Evolutionary conservation across 176 grass and related monocot species (phyloP).

Genomic region (Triticum turgidum): DNA sequence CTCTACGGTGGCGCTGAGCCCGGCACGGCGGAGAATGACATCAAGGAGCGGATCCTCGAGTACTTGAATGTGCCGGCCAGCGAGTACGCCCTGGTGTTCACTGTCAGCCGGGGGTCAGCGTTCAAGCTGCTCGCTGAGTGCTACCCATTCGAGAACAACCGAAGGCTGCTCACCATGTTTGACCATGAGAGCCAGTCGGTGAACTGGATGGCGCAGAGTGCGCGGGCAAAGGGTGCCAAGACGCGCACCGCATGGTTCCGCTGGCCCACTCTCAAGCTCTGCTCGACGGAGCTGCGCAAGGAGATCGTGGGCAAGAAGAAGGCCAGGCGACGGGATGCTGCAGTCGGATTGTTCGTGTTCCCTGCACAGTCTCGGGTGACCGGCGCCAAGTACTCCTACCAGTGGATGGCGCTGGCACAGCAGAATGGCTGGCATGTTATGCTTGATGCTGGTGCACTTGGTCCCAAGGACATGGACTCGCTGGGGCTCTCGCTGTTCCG

Average conservation of each 20-base stretch:
- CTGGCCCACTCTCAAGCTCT: slow-evolving; percentile 88
- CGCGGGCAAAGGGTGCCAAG: slow-evolving; percentile 87
- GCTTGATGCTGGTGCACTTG: slow-evolving; percentile 92
- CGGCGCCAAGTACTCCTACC: slow-evolving; percentile 96
- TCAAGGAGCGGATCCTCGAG: slow-evolving; percentile 89
- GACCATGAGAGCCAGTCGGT: slow-evolving; percentile 99
- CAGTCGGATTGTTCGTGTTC: slow-evolving; percentile 86
- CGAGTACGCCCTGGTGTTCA: slow-evolving; percentile 91
- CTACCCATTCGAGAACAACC: slow-evolving; percentile 92
- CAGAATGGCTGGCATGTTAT: slow-evolving; percentile 99
- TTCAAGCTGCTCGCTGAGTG: slow-evolving; percentile 87
- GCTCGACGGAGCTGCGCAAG: slow-evolving; percentile 85
- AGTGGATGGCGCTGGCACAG: slow-evolving; percentile 98
- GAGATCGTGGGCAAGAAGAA: slow-evolving; percentile 80
- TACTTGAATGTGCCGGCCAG: slow-evolving; percentile 90
- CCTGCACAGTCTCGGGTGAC: slow-evolving; percentile 96
- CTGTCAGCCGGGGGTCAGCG: slow-evolving; percentile 82
- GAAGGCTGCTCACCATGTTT: slow-evolving; percentile 96
- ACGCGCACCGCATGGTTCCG: slow-evolving; percentile 72
- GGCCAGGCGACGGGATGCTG: slow-evolving; percentile 63
- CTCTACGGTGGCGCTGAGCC: slow-evolving; percentile 71
- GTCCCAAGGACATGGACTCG: slow-evolving; percentile 99
- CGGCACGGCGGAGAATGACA: slow-evolving; percentile 77
- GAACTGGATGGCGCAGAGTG: slow-evolving; percentile 90
- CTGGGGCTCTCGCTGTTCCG: slow-evolving; percentile 89